Conservation (phyloP, 2,329 filamentous ascomycete genomes). For the Aureobasidium sp. region DNA sequence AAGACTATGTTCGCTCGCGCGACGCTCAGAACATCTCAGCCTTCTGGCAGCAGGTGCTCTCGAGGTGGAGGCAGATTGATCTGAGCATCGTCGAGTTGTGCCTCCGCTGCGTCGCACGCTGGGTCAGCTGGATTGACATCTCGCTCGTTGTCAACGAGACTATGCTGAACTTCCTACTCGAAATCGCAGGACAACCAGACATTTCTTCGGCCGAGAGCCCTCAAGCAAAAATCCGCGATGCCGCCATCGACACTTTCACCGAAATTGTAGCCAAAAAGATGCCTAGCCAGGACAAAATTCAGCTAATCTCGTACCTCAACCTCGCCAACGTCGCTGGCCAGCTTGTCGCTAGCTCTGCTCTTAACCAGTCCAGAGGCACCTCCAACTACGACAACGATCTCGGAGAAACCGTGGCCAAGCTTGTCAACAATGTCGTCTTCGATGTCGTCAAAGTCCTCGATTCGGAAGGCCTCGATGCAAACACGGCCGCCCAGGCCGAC, state of each 20-base stretch:
- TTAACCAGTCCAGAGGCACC: slow-evolving; percentile 72
- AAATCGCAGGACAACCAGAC: slow-evolving; percentile 70
- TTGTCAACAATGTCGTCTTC: slow-evolving; percentile 82
- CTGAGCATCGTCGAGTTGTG: slow-evolving; percentile 78
- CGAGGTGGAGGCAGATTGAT: slow-evolving; percentile 61
- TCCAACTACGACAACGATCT: slow-evolving; percentile 91
- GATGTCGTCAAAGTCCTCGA: slow-evolving; percentile 87
- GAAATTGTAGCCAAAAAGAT: slow-evolving; percentile 98
- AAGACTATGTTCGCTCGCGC: slow-evolving; percentile 78
- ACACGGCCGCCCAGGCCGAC: slow-evolving; percentile 67
- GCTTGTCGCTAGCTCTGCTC: slow-evolving; percentile 73
- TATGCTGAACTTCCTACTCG: slow-evolving; percentile 77
- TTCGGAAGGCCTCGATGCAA: slow-evolving; percentile 54
- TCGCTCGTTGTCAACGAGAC: slow-evolving; percentile 83
- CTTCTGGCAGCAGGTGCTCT: slow-evolving; percentile 87
- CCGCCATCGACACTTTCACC: slow-evolving; percentile 88
- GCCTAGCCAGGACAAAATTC: slow-evolving; percentile 86
- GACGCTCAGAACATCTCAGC: slow-evolving; percentile 83
- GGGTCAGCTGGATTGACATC: slow-evolving; percentile 99
- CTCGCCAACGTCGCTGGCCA: slow-evolving; percentile 78
- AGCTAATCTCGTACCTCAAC: slow-evolving; percentile 87
- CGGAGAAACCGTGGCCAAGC: slow-evolving; percentile 87
- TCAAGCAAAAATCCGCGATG: slow-evolving; percentile 72
- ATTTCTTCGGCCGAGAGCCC: slow-evolving; percentile 50
- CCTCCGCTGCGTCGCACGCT: slow-evolving; percentile 85